Base-by-base conservation (phyloP, 1,284 basidiomycete genomes). In the Ganoderma multipileum region DNA sequence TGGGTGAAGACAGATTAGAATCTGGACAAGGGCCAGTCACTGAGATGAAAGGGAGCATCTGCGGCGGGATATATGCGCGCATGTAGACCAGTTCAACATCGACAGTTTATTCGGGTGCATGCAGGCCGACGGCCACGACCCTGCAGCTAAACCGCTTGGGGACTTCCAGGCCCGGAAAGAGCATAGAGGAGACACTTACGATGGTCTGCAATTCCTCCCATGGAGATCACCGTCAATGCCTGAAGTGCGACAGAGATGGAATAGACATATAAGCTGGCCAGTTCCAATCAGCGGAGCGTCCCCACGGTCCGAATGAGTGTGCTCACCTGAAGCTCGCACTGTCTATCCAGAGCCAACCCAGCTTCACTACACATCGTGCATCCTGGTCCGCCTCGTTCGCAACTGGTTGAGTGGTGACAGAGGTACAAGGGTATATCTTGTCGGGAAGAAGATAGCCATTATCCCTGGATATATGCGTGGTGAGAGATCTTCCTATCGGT, bases 211-310 rank as follows among this genome's bases (percentile, higher is more conserved):
- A 96, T 90, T 16, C 89, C 89, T 20, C 95, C 94, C 85, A 96
- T 92, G 12, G 95, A 95, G 70, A 97, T 95, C 60, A 98, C 95
- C 0, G 92, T 93, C 20, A 97, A 77, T 0, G 95, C 96, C 77
- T 98, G 96, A 0, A 96, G 79, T 0, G 91, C 90, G 0, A 98
- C 96, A 0, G 94, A 94, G 9, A 89, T 83, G 0, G 95, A 96
- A 79, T 95, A 94, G 38, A 93, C 88, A 77, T 96, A 97, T 64
- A 97, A 83, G 75, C 95, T 96, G 73, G 16, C n/a, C 20, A 9
- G 61, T 70, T 14, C 23, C 73, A 68, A 18, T 44, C 42, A 59
- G 38, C 11, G 6, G 1, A 14, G 14, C 1, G 9, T 9, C 23
- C 23, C 16, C n/a, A 23, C 8, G 41, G 39, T 23, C 30, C 39